Conservation (phyloP, 1,284 basidiomycete genomes). For the Grifola frondosa region DNA sequence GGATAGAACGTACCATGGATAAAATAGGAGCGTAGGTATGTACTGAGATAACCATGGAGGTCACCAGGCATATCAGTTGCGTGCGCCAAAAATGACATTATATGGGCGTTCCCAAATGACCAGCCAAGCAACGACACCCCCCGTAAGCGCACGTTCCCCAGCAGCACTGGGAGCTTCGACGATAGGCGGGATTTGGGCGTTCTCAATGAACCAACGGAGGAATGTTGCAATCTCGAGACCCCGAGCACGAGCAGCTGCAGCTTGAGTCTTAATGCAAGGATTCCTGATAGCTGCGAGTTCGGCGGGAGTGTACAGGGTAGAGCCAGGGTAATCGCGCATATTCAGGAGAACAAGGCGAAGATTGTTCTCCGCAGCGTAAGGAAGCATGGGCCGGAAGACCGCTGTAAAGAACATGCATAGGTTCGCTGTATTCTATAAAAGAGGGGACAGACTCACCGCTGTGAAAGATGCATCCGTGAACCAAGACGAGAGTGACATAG, state of each 20-base stretch:
- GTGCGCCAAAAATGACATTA: slow-evolving; percentile 21
- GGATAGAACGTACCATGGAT: slow-evolving; percentile 27
- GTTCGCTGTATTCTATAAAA: too few species aligned
- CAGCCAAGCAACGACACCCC: slow-evolving; percentile 29
- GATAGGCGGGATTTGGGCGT: slow-evolving; percentile 20
- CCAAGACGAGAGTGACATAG: slow-evolving; percentile 25
- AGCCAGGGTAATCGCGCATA: slow-evolving; percentile 33
- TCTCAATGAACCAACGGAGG: slow-evolving; percentile 25
- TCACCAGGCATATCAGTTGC: slow-evolving; percentile 19
- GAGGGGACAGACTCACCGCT: slow-evolving; percentile 26
- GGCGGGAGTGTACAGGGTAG: slow-evolving; percentile 21
- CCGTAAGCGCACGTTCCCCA: slow-evolving; percentile 5
- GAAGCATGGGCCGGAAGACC: slow-evolving; percentile 27
- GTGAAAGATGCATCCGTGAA: slow-evolving; percentile 28
- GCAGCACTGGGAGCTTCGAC: background rate
- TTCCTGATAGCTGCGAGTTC: slow-evolving; percentile 26
- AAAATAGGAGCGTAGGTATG: slow-evolving; percentile 24
- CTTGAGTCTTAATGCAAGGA: slow-evolving; percentile 14
- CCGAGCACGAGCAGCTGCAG: slow-evolving; percentile 13
- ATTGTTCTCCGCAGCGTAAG: slow-evolving; percentile 23
- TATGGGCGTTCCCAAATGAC: slow-evolving; percentile 22
- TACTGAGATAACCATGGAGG: slow-evolving; percentile 11
- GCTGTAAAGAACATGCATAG: slow-evolving; percentile 15
- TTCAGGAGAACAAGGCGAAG: slow-evolving; percentile 32
- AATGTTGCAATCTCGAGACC: slow-evolving; percentile 29